Evolutionary conservation across 805 yeast species (phyloP).

Genomic region (Metschnikowia koreensis): DNA sequence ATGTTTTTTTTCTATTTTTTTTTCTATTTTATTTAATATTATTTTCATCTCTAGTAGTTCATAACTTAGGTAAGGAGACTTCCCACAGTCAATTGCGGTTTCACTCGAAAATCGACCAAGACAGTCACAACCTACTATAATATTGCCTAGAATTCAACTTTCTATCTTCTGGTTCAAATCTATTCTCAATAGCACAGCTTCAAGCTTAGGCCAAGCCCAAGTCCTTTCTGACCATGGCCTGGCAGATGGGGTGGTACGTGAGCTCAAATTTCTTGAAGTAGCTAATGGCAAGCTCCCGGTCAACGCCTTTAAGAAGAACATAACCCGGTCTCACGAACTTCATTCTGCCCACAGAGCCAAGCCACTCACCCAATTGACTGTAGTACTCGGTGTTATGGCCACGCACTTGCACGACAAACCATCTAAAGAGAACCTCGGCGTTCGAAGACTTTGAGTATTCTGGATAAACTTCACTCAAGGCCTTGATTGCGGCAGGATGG

Average conservation of each 20-base stretch:
- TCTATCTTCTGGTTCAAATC: too few relatives aligned
- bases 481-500: slow-evolving; percentile 31
- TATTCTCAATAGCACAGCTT: too few relatives aligned
- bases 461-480: slow-evolving; percentile 35
- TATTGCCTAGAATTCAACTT: too few relatives aligned
- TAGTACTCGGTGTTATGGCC: slow-evolving; percentile 49
- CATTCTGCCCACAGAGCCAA: slow-evolving; percentile 92
- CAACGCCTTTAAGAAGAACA: slow-evolving; percentile 60
- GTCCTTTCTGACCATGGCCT: slow-evolving; percentile 80
- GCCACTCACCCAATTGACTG: slow-evolving; percentile 69
- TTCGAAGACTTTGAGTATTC: slow-evolving; percentile 55
- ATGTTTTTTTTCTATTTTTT: too few relatives aligned
- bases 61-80: too few relatives aligned
- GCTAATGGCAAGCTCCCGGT: slow-evolving; percentile 58
- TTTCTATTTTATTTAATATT: too few relatives aligned
- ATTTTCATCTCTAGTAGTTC: too few relatives aligned
- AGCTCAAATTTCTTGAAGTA: slow-evolving; percentile 61
- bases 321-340: slow-evolving; percentile 89
- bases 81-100: too few relatives aligned
- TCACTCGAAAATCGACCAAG: too few relatives aligned
- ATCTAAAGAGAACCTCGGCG: slow-evolving; percentile 79
- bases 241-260: slow-evolving; percentile 83
- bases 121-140: too few relatives aligned
- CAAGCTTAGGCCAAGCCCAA: slow-evolving; percentile 39
- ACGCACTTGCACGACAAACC: slow-evolving; percentile 64